These are phyloP conservation scores for Blastobotrys serpentis DNA, from an alignment of 1,139 yeast genomes.

Conservation along the genomic window DNA sequence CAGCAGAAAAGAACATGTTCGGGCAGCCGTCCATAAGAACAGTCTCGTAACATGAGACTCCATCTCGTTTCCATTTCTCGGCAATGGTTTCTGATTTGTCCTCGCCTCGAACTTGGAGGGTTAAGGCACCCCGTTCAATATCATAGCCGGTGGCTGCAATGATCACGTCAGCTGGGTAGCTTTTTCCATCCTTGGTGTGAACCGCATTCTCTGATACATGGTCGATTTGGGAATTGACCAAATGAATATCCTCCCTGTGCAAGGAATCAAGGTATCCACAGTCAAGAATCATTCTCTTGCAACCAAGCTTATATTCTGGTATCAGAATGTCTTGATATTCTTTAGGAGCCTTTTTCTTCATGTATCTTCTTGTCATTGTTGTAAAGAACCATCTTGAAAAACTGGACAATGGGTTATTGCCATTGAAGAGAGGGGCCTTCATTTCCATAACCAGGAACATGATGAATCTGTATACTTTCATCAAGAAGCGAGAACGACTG, in stretches of 20 bases:
- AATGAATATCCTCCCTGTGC: constrained; percentile 28
- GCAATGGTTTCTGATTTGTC: constrained; percentile 15
- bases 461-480: constrained; percentile 12
- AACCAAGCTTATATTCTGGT: constrained; percentile 31
- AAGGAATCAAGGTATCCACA: constrained; percentile 29
- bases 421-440: constrained; percentile 18
- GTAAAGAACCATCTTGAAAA: constrained; percentile 10
- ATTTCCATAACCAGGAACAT: constrained; percentile 12
- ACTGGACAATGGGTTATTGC: constrained; percentile 10
- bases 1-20: constrained; percentile 20
- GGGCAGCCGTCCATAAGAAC: constrained; percentile 21
- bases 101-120: constrained; percentile 16
- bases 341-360: constrained; percentile 23
- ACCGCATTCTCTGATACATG: constrained; percentile 28
- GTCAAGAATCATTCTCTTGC: constrained; percentile 35
- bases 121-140: constrained; percentile 10
- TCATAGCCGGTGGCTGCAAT: constrained; percentile 34
- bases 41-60: constrained; percentile 22
- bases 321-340: constrained; percentile 28
- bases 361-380: constrained; percentile 17
- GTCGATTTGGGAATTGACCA: constrained; percentile 26
- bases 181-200: constrained; percentile 25
- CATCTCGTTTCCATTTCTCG: constrained; percentile 19
- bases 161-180: constrained; percentile 32
- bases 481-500: constrained; percentile 16